Evolutionary conservation across 73 alveolate genomes (phyloP), one percentile per base, ranked within the genome.

Genomic region (Blepharisma japonicum): DNA sequence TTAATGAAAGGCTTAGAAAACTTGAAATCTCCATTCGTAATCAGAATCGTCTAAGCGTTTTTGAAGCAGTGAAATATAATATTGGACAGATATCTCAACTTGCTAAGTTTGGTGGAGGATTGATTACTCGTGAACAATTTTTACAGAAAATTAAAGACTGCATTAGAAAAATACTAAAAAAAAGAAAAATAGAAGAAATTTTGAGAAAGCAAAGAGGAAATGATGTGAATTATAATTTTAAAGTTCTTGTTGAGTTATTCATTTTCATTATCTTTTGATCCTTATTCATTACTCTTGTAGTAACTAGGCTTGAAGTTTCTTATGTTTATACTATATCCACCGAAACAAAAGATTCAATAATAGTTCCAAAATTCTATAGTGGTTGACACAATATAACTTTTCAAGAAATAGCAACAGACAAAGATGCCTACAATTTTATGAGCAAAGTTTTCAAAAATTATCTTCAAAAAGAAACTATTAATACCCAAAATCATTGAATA

Each of bases 51-150:
- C 42, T 32, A 32, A 32, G 42, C 3, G 3, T 32, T 32, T 32
- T 32, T 3, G 42, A 32, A 1, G 42, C 42, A 32, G 42, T 32
- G 42, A 32, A 32, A 32, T 32, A 32, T 32, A 32, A 32, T 32
- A 0, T 32, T 32, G 42, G 42, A 32, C 42, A 32, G 42, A 32
- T 32, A 32, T 32, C 42, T 32, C 42, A 32, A 3, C 42, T 32
- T 32, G 3, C 3, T 0, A 32, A 32, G 42, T 32, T 32, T 32
- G 42, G 42, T 32, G 42, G 42, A 32, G 42, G 77, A 14, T 6
- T 81, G 23, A 80, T 71, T 27, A 71, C 92, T 6, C 66, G 77
- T 48, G 89, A 85, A n/a, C 76, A 85, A 50, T 78, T 55, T 54
- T 81, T 71, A 49, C 71, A 74, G 68, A 70, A 85, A 72, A 25